phyloP scores from a whole-genome alignment of 352 stramenopile genomes.

The Phytopythium ostracodes region DNA sequence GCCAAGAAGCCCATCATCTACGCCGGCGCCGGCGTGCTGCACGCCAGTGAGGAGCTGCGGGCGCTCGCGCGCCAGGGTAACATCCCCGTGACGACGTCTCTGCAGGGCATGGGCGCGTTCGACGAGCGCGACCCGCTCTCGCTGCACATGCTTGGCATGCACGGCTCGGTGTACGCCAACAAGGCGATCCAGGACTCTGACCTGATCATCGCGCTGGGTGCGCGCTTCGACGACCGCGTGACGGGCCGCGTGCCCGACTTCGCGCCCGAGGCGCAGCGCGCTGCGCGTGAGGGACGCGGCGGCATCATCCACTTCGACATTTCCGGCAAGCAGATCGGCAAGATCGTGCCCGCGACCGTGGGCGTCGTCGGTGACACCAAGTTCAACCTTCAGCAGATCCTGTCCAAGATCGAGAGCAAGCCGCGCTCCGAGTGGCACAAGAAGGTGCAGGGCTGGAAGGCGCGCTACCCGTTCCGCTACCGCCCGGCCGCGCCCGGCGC shows the following conservation, averaged over 20 bases:
- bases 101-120: conserved; percentile 93
- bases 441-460: conserved; percentile 89
- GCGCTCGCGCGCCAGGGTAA: conserved; percentile 90
- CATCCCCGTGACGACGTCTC: conserved; percentile 94
- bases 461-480: conserved; percentile 92
- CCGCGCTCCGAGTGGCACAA: conserved; percentile 90
- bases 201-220: conserved; percentile 92
- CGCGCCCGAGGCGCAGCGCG: conserved; percentile 88
- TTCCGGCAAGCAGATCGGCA: conserved; percentile 81
- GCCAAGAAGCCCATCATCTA: conserved; percentile 96
- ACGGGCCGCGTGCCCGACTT: conserved; percentile 92
- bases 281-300: conserved; percentile 87
- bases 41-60: conserved; percentile 87
- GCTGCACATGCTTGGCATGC: conserved; percentile 97
- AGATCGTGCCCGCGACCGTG: conserved; percentile 82
- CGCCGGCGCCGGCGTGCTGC: conserved; percentile 88
- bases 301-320: conserved; percentile 97
- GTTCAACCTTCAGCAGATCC: conserved; percentile 91
- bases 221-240: conserved; percentile 96
- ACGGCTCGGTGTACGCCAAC: conserved; percentile 95
- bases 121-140: conserved; percentile 92
- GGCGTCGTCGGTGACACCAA: conserved; percentile 81
- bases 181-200: conserved; percentile 95
- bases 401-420: conserved; percentile 77
- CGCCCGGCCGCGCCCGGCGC: conserved; percentile 57